Evolutionary conservation across 108 stramenopile genomes (phyloP), one percentile per base, ranked within the genome.

Genomic region (Conticribra weissflogii): DNA sequence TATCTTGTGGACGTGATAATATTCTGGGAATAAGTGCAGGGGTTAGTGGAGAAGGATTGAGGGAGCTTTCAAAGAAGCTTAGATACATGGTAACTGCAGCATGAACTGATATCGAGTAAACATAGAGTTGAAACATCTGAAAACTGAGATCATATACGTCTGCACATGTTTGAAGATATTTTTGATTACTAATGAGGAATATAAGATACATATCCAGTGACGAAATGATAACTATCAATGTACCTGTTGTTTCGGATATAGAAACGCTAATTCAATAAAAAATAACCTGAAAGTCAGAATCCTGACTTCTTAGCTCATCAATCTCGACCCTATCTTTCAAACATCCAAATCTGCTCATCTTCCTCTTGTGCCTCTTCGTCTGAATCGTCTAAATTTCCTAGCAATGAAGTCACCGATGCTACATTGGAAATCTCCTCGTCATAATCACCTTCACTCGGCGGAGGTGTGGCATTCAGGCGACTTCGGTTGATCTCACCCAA

Each of bases 21-120:
- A 78, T 95, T 30, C 28, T 87, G 46, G 91, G 84, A 45, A 86
- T 92, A 5, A 92, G 91, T 68, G 94, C 90, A 25, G 91, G 91
- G 31, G 94, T 92, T 2, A 89, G 86, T 1, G 94, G 94, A 46
- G 80, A 89, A 71, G 91, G 91, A 30, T 72, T 95, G 32, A 50
- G 63, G 27, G 45, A 22, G 4, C 84, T 95, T 9, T 88, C 90
- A 19, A 81, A 79, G 59, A 45, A 46, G 34, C 70, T 79, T 21
- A 59, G 78, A 46, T 56, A 60, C n/a, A 47, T 65, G 7, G 56
- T 74, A n/a, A 51, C 17, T 12, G n/a, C 4, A 51, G 50, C 50
- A n/a, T n/a, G n/a, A n/a, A n/a, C n/a, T n/a, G n/a, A n/a, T n/a
- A n/a, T n/a, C n/a, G n/a, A n/a, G n/a, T n/a, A n/a, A n/a, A n/a